These are phyloP conservation scores for Phytophthora hybrid DNA, from an alignment of 352 stramenopile genomes.

Conservation along the genomic window DNA sequence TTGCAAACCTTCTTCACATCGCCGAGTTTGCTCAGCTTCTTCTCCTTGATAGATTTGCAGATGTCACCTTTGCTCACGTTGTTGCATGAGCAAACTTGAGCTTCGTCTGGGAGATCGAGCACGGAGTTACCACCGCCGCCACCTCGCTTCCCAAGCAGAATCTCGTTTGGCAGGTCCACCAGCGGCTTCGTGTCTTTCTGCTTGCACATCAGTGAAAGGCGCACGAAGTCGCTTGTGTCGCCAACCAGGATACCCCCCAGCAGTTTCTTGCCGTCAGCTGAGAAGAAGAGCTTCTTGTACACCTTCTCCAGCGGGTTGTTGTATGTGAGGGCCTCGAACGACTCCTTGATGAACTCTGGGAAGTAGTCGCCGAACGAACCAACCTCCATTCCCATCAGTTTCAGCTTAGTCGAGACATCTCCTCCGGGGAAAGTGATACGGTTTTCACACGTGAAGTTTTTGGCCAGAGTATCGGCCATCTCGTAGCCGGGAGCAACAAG, in stretches of 20 bases:
- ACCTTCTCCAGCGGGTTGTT: slow-evolving; percentile 91
- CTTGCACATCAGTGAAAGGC: slow-evolving; percentile 71
- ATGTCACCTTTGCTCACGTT: slow-evolving; percentile 91
- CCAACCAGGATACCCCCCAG: slow-evolving; percentile 93
- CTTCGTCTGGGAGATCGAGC: slow-evolving; percentile 75
- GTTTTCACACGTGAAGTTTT: slow-evolving; percentile 69
- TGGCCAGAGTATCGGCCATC: slow-evolving; percentile 90
- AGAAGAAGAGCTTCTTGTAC: slow-evolving; percentile 96
- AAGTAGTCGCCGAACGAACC: slow-evolving; percentile 91
- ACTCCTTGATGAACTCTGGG: slow-evolving; percentile 80
- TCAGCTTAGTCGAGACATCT: slow-evolving; percentile 94
- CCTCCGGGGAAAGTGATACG: slow-evolving; percentile 78
- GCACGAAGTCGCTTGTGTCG: slow-evolving; percentile 91
- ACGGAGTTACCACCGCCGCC: slow-evolving; percentile 42
- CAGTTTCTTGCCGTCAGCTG: slow-evolving; percentile 73
- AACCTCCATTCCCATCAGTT: slow-evolving; percentile 95
- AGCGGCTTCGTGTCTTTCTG: slow-evolving; percentile 63
- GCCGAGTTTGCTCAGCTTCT: slow-evolving; percentile 75
- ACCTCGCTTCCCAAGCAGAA: slow-evolving; percentile 64
- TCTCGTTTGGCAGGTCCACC: slow-evolving; percentile 56
- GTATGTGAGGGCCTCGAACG: slow-evolving; percentile 81
- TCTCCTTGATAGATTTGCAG: slow-evolving; percentile 70
- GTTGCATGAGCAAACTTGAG: slow-evolving; percentile 94
- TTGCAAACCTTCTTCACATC: slow-evolving; percentile 89
- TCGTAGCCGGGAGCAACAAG: slow-evolving; percentile 93